phyloP scores from a whole-genome alignment of 1,139 yeast genomes.

The Pneumocystis canis region DNA sequence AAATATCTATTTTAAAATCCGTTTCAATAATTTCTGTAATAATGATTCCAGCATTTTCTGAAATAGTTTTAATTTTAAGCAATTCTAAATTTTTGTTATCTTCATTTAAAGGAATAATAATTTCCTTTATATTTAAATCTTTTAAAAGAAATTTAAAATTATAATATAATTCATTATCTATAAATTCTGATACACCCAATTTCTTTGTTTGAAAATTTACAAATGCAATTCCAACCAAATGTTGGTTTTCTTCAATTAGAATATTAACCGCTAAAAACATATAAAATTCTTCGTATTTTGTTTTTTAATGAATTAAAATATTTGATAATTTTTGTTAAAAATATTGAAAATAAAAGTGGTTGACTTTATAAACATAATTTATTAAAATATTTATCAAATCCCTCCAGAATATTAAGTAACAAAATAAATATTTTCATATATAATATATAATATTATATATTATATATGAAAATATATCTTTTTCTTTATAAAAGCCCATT shows the following conservation, averaged over 20 bases:
- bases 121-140: conserved; percentile 81
- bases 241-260: conserved; percentile 26
- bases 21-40: conserved; percentile 45
- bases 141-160: conserved; percentile 73
- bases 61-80: conserved; percentile 32
- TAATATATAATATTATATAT: too few relatives aligned
- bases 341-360: too few relatives aligned
- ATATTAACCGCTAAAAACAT: conserved; percentile 60
- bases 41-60: conserved; percentile 64
- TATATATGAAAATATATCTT: too few relatives aligned
- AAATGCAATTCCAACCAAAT: conserved; percentile 61
- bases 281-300: neutral
- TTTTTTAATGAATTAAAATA: too few relatives aligned
- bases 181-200: conserved; percentile 63
- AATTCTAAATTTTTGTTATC: conserved; percentile 28
- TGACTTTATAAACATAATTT: too few relatives aligned
- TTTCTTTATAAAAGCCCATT: too few relatives aligned
- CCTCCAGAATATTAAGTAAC: too few relatives aligned
- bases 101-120: conserved; percentile 40
- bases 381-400: too few relatives aligned
- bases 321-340: too few relatives aligned
- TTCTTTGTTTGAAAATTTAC: conserved; percentile 56
- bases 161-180: conserved; percentile 74
- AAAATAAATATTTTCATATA: too few relatives aligned
- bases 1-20: conserved; percentile 33